phyloP scores from a whole-genome alignment of 1,284 basidiomycete species.

The Dichomitus squalens region DNA sequence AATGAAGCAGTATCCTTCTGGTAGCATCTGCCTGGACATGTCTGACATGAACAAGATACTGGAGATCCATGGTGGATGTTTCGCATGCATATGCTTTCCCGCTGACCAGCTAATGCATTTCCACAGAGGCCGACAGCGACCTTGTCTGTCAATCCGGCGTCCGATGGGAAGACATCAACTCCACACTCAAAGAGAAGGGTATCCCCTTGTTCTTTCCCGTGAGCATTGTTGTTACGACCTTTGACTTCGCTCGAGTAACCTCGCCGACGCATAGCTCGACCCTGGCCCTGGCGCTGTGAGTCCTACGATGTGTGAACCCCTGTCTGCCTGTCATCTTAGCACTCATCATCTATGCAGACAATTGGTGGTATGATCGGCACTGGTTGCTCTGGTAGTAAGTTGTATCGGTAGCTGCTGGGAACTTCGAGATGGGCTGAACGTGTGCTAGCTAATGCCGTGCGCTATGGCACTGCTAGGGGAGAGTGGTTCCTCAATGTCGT shows the following conservation, averaged over 20 bases:
- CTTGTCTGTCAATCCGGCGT: conserved; percentile 81
- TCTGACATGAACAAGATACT: conserved; percentile 85
- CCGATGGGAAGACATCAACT: conserved; percentile 88
- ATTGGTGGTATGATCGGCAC: conserved; percentile 93
- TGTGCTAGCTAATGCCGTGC: conserved; percentile 57
- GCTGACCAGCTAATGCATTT: background rate
- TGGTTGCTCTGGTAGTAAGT: conserved; percentile 76
- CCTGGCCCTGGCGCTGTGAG: conserved; percentile 66
- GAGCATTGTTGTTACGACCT: conserved; percentile 27
- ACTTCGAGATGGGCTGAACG: too few species aligned
- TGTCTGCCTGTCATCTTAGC: background rate
- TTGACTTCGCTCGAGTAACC: background rate
- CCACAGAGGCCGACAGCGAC: conserved; percentile 75
- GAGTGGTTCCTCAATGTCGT: conserved; percentile 75
- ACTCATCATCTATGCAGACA: conserved; percentile 38
- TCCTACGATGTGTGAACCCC: background rate
- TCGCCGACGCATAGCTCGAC: conserved; percentile 59
- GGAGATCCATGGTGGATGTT: conserved; percentile 64
- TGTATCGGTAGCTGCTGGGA: background rate
- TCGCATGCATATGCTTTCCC: too few species aligned
- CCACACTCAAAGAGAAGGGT: conserved; percentile 68
- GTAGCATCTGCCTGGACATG: conserved; percentile 65
- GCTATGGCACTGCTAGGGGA: conserved; percentile 57
- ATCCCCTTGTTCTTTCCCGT: conserved; percentile 90
- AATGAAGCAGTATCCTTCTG: conserved; percentile 30